These are phyloP conservation scores for Mesostigma viride DNA, from an alignment of 139 green algal species.

Conservation along the genomic window DNA sequence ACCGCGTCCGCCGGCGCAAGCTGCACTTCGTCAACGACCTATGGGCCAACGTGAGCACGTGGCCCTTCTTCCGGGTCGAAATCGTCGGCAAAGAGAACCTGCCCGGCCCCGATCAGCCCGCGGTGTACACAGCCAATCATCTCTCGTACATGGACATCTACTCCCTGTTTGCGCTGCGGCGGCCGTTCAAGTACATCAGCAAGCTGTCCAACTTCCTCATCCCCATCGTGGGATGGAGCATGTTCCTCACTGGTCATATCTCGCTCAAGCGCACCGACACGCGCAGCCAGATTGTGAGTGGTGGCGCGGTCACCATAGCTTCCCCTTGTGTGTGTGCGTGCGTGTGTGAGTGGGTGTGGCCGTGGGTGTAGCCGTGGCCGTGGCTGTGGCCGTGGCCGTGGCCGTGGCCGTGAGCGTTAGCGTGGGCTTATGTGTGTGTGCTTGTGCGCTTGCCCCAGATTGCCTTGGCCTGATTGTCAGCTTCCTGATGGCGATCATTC, in stretches of 20 bases:
- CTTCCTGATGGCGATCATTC: no score
- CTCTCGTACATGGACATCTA: slow-evolving; percentile 78
- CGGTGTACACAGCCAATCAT: slow-evolving; percentile 95
- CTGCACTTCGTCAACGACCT: slow-evolving; percentile 86
- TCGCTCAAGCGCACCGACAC: slow-evolving; percentile 78
- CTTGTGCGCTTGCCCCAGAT: no score
- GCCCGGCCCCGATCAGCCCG: slow-evolving; percentile 50
- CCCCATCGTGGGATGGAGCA: slow-evolving; percentile 93
- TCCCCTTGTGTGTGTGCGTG: background rate
- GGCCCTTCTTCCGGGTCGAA: slow-evolving; percentile 60
- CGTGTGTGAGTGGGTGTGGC: no score
- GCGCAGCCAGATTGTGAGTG: slow-evolving; percentile 73
- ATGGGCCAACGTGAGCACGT: slow-evolving; percentile 76
- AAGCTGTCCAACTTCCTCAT: slow-evolving; percentile 94
- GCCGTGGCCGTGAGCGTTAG: background rate
- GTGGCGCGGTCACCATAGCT: background rate
- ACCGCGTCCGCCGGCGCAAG: slow-evolving; percentile 57
- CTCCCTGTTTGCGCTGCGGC: slow-evolving; percentile 31
- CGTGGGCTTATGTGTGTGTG: background rate
- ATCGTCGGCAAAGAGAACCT: slow-evolving; percentile 77
- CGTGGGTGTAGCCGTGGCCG: no score
- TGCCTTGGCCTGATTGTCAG: no score
- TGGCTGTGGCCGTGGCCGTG: no score
- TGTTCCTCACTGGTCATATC: slow-evolving; percentile 94
- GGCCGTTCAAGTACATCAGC: slow-evolving; percentile 91